Evolutionary conservation across 495 filamentous ascomycete genomes (phyloP), one percentile per base, ranked within the genome.

Genomic region (Penicillium lividum): DNA sequence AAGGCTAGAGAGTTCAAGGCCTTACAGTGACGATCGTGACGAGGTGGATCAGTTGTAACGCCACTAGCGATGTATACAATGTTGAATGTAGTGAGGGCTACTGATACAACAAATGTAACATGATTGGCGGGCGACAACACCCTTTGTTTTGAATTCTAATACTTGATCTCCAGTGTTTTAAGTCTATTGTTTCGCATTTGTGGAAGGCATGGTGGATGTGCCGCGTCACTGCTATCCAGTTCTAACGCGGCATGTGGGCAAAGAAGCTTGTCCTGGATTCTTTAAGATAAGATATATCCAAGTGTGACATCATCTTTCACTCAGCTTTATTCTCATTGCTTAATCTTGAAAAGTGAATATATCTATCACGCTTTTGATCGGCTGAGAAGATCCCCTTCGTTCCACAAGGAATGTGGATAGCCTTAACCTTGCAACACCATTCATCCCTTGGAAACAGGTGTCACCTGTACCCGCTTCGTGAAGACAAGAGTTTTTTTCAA

Each of bases 341-440:
- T 6, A 7, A 48, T 7, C 11, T 49, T 49, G 15, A 3, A 22
- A 29, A 30, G 11, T 30, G 0, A 29, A 16, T 8, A 29, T 27
- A 53, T 29, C 22, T 16, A 16, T 53, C 36, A n/a, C 9, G 40
- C 13, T 10, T 28, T 6, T 15, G 25, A 43, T 43, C 34, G 8
- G 8, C 18, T 53, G 22, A 4, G 36, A 7, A 43, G 13, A 22
- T 5, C 16, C 16, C 31, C 51, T 13, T 16, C 38, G 51, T 40
- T 30, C 7, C 38, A n/a, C 22, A 29, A 42, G 33, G 51, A 53
- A 53, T 53, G 51, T 28, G 36, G 22, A 43, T 53, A 53, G 34
- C 16, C 25, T 36, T 46, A 40, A 40, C 38, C 38, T 40, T 46
- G 43, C 3, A 27, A 4, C 43, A 25, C 18, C 43, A 16, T 15